phyloP scores from a whole-genome alignment of 148 eudicot genomes.

The Hydrangea macrophylla region DNA sequence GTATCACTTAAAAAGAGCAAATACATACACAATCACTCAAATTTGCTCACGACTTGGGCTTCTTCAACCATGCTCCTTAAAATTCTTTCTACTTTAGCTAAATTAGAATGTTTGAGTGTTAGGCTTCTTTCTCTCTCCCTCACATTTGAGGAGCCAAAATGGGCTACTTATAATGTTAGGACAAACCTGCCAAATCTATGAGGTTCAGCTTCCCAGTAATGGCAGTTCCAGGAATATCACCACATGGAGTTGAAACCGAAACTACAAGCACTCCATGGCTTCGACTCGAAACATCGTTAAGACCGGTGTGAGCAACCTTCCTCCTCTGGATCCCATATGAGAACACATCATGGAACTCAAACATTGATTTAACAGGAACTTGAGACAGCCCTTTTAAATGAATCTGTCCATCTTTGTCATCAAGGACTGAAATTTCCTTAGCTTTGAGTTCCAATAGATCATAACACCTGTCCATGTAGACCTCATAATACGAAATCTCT shows the following conservation, averaged over 20 bases:
- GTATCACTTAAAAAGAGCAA: too few relatives aligned
- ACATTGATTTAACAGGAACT: conserved; percentile 52
- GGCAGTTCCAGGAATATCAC: conserved; percentile 24
- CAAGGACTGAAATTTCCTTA: conserved; percentile 65
- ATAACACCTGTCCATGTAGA: conserved; percentile 83
- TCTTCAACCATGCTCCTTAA: too few relatives aligned
- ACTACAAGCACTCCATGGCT: conserved; percentile 84
- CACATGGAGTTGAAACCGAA: conserved; percentile 43
- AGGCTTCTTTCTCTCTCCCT: too few relatives aligned
- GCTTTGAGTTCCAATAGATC: conserved; percentile 77
- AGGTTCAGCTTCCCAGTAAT: conserved; percentile 77
- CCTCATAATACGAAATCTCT: conserved; percentile 79
- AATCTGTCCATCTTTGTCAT: conserved; percentile 71
- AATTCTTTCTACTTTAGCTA: too few relatives aligned
- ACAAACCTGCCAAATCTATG: conserved; percentile 87
- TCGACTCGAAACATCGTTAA: conserved; percentile 89
- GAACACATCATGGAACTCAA: conserved; percentile 60
- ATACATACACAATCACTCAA: too few relatives aligned
- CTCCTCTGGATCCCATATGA: conserved; percentile 67
- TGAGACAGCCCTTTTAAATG: conserved; percentile 72
- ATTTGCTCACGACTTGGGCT: too few relatives aligned
- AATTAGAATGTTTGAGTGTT: too few relatives aligned
- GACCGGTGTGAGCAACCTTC: conserved; percentile 77
- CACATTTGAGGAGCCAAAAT: too few relatives aligned
- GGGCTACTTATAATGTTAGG: not conserved